Evolutionary conservation across 208 protist species (phyloP), one percentile per base, ranked within the genome.

Genomic region (Crithidia expoeki): DNA sequence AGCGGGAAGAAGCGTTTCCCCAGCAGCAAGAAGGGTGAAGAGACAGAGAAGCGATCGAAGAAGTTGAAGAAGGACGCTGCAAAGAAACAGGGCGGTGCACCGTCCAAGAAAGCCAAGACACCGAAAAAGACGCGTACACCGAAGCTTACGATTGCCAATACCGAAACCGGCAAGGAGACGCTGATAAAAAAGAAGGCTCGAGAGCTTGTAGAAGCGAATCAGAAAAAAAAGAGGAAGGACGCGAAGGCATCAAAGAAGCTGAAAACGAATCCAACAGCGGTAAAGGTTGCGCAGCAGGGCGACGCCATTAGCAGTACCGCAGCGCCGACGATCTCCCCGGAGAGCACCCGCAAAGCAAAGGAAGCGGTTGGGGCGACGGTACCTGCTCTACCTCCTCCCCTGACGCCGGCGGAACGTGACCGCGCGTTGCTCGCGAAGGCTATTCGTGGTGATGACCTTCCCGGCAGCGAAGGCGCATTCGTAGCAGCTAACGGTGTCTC

Each of bases 141-240:
- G 12, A 90, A 85, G 70, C 79, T 80, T n/a, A 73, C 79, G 33
- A 57, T 89, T 1, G 67, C 59, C 21, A 74, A 74, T 47, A 72
- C 62, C 32, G 68, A 76, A 23, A 83, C 82, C 11, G 85, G 80
- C 1, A 85, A 85, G 57, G 76, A 89, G 59, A 88, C 86, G 21
- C 69, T 89, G 12, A 59, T 52, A 25, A 86, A 88, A 62, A 85
- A 84, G 53, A 81, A 88, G 64, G 81, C 86, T 5, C 40, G 57
- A 1, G 76, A 81, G 27, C 51, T 84, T 0, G 81, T 89, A 0
- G 44, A 17, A 34, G 66, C 52, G 17, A 83, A 65, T 16, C 59
- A 79, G 17, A 56, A 80, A 25, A 82, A 81, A 38, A 79, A 80
- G 27, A 38, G 44, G 36, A 21, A 32, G 25, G 46, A 28, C 33